These are phyloP conservation scores for Madurella mycetomatis DNA, from an alignment of 2,329 filamentous ascomycete genomes.

Conservation along the genomic window DNA sequence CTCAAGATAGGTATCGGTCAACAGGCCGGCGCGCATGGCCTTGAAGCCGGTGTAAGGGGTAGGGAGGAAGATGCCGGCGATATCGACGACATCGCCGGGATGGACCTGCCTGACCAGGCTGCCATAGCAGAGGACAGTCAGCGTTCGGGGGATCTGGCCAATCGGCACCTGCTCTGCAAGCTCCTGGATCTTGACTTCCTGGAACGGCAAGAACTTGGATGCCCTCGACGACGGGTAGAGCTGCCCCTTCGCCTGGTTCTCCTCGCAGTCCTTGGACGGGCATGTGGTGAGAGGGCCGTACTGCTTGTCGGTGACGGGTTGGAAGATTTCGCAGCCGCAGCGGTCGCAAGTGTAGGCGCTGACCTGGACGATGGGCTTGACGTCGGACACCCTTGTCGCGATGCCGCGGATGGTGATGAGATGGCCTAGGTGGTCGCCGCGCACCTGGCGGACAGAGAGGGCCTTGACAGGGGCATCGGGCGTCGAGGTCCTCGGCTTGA, in stretches of 20 bases:
- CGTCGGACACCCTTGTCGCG: constrained; percentile 90
- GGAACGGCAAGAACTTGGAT: constrained; percentile 95
- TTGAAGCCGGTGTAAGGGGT: constrained; percentile 99
- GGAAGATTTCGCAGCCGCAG: constrained; percentile 96
- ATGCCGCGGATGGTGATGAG: constrained; percentile 95
- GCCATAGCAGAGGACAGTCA: constrained; percentile 87
- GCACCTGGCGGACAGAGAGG: constrained; percentile 87
- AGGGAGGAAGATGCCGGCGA: constrained; percentile 92
- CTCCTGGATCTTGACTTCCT: constrained; percentile 97
- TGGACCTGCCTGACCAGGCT: constrained; percentile 81
- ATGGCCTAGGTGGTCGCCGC: constrained; percentile 86
- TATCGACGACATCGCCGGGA: constrained; percentile 89
- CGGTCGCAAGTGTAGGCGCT: constrained; percentile 97
- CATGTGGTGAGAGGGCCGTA: constrained; percentile 85
- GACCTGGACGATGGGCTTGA: constrained; percentile 95
- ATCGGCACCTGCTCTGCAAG: constrained; percentile 99
- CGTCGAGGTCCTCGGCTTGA: constrained; percentile 81
- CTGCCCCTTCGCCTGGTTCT: constrained; percentile 89
- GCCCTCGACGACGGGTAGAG: constrained; percentile 92
- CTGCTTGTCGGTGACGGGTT: constrained; percentile 86
- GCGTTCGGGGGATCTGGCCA: constrained; percentile 87
- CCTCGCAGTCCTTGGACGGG: constrained; percentile 82
- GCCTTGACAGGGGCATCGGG: constrained; percentile 59
- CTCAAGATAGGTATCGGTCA: constrained; percentile 96
- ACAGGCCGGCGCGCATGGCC: constrained; percentile 89